These are phyloP conservation scores for Tuber borchii DNA, from an alignment of 495 filamentous ascomycete genomes.

Conservation along the genomic window DNA sequence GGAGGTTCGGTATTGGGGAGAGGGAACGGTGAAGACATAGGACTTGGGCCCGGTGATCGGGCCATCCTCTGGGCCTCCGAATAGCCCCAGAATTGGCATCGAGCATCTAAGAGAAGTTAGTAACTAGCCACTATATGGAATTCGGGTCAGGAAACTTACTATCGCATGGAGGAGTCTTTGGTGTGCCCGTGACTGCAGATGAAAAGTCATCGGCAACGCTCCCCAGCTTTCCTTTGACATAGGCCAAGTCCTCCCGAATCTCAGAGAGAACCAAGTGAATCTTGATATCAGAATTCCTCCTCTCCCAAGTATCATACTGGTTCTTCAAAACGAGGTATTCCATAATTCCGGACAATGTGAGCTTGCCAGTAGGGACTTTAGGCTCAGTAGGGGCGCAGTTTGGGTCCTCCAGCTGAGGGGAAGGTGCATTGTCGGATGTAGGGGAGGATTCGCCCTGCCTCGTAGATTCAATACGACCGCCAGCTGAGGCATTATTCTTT, in stretches of 20 bases:
- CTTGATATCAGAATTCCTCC: not conserved
- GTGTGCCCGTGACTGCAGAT: not conserved
- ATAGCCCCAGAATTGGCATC: not conserved
- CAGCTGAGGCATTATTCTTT: not conserved
- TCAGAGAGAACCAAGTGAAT: not conserved
- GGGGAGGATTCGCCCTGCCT: not conserved
- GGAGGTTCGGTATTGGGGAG: not conserved
- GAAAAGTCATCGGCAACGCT: not conserved
- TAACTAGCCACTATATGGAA: not conserved
- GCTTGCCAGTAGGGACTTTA: not conserved
- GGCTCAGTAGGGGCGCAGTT: not conserved
- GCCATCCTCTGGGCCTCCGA: not conserved
- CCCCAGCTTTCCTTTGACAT: not conserved
- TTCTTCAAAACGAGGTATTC: not conserved
- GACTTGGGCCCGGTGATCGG: not conserved
- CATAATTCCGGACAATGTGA: not conserved
- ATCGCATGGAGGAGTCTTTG: not conserved
- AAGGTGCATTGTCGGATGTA: not conserved
- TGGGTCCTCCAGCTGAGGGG: not conserved
- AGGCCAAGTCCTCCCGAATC: not conserved
- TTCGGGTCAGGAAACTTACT: not conserved
- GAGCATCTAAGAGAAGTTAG: not conserved
- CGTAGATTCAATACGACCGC: not conserved
- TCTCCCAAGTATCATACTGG: not conserved
- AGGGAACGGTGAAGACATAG: not conserved